A percentile compares a stretch with the other conserved stretches of the same genome.
Conservation (phyloP, 441 rosid species). For the Erodium chrysanthum region DNA sequence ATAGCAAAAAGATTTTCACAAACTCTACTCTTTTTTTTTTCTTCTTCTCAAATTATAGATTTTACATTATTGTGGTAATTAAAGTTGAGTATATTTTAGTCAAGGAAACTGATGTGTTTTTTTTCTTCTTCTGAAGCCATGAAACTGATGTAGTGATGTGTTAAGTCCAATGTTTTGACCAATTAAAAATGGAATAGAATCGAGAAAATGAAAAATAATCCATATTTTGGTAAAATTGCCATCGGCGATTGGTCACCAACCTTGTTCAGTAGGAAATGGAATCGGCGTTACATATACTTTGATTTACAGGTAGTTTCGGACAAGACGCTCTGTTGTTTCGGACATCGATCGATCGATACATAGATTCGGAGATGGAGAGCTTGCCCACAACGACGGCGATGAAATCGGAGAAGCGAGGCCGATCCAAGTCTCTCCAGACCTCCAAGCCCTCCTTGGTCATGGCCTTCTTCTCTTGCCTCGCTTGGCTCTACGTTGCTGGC, state of each 20-base stretch:
- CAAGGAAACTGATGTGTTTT: too few species aligned
- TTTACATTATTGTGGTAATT: too few species aligned
- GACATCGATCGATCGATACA: not conserved
- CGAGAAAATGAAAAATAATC: too few species aligned
- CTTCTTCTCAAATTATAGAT: too few species aligned
- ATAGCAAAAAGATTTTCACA: too few species aligned
- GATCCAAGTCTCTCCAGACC: slow-evolving; percentile 61
- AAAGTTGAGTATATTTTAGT: too few species aligned
- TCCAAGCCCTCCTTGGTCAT: slow-evolving; percentile 68
- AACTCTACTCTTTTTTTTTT: too few species aligned
- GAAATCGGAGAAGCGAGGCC: slow-evolving; percentile 66
- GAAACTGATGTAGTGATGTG: too few species aligned
- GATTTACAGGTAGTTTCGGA: not conserved
- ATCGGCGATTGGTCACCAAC: not conserved
- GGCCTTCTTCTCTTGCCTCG: slow-evolving; percentile 89
- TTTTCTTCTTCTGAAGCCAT: too few species aligned
- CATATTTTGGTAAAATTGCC: too few species aligned
- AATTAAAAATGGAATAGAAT: too few species aligned
- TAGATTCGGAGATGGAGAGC: slow-evolving; percentile 44
- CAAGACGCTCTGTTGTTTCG: not conserved
- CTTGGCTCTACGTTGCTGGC: slow-evolving; percentile 98
- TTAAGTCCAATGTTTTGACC: too few species aligned
- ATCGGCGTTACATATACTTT: not conserved
- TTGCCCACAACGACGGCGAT: slow-evolving; percentile 42
- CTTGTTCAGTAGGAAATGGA: not conserved